Percentiles rank a stretch among this genome's conserved stretches.
Conservation (phyloP, 2,329 filamentous ascomycete genomes). For the Trichoderma brevicompactum region DNA sequence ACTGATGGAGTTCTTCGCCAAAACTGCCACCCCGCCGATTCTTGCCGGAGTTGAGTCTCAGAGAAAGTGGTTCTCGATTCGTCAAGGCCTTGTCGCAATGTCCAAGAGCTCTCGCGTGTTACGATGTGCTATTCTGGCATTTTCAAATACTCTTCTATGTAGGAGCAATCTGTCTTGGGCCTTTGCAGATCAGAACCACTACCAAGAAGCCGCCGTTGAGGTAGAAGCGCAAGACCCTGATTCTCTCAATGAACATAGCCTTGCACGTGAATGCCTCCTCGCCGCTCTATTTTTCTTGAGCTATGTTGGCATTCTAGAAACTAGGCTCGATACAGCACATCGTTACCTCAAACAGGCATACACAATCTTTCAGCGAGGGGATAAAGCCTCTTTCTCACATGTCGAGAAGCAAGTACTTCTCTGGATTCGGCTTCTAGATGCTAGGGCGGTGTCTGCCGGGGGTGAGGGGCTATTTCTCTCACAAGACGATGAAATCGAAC, state of each 20-base stretch:
- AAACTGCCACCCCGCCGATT: conserved; percentile 56
- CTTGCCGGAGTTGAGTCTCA: conserved; percentile 58
- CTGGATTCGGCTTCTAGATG: conserved; percentile 61
- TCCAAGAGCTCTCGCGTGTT: conserved; percentile 53
- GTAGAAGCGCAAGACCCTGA: conserved; percentile 36
- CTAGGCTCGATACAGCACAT: conserved; percentile 51
- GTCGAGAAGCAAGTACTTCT: conserved; percentile 55
- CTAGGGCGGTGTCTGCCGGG: conserved; percentile 59
- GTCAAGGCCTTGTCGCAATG: conserved; percentile 54
- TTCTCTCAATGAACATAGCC: conserved; percentile 39
- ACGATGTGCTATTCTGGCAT: conserved; percentile 54
- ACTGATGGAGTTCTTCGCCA: conserved; percentile 54
- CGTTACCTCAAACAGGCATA: conserved; percentile 56
- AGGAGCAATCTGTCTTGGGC: conserved; percentile 41
- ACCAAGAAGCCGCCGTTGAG: conserved; percentile 44
- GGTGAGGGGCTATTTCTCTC: conserved; percentile 58
- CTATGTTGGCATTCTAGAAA: conserved; percentile 56
- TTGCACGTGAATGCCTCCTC: conserved; percentile 49
- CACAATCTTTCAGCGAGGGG: conserved; percentile 48
- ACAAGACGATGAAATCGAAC: conserved; percentile 52
- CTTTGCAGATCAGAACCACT: conserved; percentile 44
- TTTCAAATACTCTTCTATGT: conserved; percentile 52
- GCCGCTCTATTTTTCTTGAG: conserved; percentile 58
- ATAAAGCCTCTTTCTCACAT: conserved; percentile 43
- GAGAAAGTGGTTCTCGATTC: conserved; percentile 55